Conservation (phyloP, 1,284 basidiomycete species). For the Serendipita sp. region DNA sequence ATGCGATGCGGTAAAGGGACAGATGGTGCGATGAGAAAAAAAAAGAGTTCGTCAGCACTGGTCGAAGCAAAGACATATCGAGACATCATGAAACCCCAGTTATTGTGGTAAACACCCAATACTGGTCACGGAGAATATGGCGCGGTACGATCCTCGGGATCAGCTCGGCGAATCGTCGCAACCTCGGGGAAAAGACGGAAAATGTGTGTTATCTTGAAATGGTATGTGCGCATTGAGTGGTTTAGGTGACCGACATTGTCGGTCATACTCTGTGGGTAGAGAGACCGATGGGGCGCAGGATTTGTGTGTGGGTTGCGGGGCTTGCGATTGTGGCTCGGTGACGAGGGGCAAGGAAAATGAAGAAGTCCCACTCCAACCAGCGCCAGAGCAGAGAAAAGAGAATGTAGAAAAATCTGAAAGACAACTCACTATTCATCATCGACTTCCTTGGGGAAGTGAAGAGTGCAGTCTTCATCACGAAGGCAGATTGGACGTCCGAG, state of each 20-base stretch:
- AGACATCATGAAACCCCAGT: not conserved
- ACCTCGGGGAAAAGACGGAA: conserved; percentile 24
- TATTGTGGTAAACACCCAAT: not conserved
- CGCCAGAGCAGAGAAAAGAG: conserved; percentile 6
- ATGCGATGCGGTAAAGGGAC: conserved; percentile 11
- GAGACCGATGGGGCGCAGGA: not conserved
- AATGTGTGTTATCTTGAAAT: not conserved
- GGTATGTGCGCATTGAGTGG: not conserved
- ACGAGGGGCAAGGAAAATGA: conserved; percentile 11
- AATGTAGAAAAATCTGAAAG: not conserved
- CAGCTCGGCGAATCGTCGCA: conserved; percentile 16
- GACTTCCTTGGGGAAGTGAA: conserved; percentile 70
- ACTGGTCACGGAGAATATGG: too few species aligned
- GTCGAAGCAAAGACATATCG: not conserved
- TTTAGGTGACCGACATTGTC: not conserved
- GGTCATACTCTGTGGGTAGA: not conserved
- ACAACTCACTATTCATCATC: conserved; percentile 69
- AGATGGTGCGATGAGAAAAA: not conserved
- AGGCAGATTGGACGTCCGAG: conserved; percentile 67
- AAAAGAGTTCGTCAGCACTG: not conserved
- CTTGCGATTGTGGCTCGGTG: too few species aligned
- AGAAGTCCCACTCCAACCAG: conserved; percentile 3
- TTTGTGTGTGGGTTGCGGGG: not conserved
- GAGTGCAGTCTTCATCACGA: conserved; percentile 74
- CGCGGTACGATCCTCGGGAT: not conserved